Evolutionary conservation across 805 yeast species (phyloP), one percentile per base, ranked within the genome.

Genomic region (Naumovozyma dairenensis): DNA sequence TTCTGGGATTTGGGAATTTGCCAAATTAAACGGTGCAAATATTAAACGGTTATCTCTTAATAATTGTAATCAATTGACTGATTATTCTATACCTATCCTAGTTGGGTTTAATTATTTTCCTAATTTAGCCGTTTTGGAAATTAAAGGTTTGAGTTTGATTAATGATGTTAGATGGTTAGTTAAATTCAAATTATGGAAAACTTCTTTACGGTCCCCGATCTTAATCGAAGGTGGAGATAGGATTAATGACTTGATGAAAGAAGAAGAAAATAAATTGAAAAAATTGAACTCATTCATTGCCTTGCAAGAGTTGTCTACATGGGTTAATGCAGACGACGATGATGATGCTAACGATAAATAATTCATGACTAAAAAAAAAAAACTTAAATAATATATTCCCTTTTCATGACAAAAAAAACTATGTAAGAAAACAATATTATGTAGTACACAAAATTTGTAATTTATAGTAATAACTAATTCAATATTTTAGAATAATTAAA

Each of bases 211-310:
- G 2, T 59, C 68, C 13, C 64, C 72, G 2, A 67, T 86, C 4
- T 54, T 85, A 25, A 66, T 86, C 21, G 95, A 85, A 55, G 77
- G 85, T 16, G 84, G 95, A 55, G 94, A 83, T 48, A 55, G 64
- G 3, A 60, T 84, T 29, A 78, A 78, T 48, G 51, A 60, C 14
- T 63, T 77, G 37, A 66, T 84, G 62, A 64, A 71, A 37, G 63
- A 69, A 31, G 79, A 77, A 36, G 86, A 83, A 45, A 54, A 66
- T 41, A 66, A 61, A 32, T 55, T 80, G 46, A 83, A 77, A 46
- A 62, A 65, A 42, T 66, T 63, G 13, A 70, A 71, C 10, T 71
- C 80, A n/a, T 62, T 66, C 17, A 58, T 67, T 14, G 73, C 82
- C 14, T 65, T 79, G 34, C 58, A 64, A 13, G 94, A 84, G 51